Conservation (phyloP, 202 grass and related monocot genomes). For the Sporobolus alterniflorus region DNA sequence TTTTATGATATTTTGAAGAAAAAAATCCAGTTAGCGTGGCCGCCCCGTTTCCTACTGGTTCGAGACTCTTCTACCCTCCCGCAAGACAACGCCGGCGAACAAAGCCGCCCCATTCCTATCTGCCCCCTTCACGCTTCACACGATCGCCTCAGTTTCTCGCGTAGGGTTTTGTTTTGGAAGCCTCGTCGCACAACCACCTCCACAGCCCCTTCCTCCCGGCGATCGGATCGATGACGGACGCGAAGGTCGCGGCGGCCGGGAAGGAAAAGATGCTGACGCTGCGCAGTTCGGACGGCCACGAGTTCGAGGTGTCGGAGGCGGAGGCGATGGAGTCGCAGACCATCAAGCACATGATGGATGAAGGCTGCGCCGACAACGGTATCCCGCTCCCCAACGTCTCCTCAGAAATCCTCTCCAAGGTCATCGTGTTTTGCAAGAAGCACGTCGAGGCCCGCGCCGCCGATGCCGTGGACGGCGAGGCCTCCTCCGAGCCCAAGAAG, state of each 20-base stretch:
- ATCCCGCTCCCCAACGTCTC: constrained; percentile 87
- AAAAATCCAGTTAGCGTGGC: too few relatives aligned
- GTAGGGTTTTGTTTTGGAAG: constrained; percentile 6
- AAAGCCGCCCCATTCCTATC: neutral
- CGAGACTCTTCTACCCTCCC: neutral
- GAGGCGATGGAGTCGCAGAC: constrained; percentile 74
- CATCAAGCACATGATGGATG: constrained; percentile 80
- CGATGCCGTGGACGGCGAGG: neutral
- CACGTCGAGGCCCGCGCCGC: constrained; percentile 38
- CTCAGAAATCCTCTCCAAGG: constrained; percentile 60
- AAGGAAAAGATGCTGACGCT: constrained; percentile 38
- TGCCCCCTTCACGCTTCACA: neutral
- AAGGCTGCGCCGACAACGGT: constrained; percentile 53
- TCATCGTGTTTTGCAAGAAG: constrained; percentile 82
- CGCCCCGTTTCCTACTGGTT: neutral
- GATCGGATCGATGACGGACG: constrained; percentile 32
- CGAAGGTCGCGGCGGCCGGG: neutral
- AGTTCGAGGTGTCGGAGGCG: constrained; percentile 59
- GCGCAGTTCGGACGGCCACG: constrained; percentile 59
- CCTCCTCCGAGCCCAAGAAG: neutral
- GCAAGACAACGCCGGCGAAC: neutral
- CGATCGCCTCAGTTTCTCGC: neutral
- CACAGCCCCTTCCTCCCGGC: neutral
- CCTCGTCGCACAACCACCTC: neutral
- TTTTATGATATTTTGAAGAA: too few relatives aligned